phyloP scores from a whole-genome alignment of 768 basidiomycete species.

The Psilocybe azurescens region DNA sequence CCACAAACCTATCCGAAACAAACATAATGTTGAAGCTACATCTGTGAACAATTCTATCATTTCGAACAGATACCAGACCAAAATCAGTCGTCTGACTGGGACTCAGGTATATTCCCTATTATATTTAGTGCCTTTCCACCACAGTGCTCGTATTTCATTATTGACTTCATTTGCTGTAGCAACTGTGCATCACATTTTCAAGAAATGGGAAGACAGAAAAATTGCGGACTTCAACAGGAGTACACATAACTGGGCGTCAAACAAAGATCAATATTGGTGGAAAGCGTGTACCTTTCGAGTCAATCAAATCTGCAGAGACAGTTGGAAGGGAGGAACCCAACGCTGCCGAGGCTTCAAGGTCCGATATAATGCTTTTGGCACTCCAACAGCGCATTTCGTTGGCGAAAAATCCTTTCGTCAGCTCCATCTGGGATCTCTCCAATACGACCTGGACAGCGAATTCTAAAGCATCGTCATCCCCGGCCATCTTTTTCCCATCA shows the following conservation, averaged over 20 bases:
- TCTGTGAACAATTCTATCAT: conserved; percentile 32
- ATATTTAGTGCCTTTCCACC: no score
- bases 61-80: conserved; percentile 49
- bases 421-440: conserved; percentile 36
- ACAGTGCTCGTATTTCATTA: not conserved
- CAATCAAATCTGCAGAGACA: conserved; percentile 32
- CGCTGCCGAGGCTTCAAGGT: conserved; percentile 45
- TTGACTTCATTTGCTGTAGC: not conserved
- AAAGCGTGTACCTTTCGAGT: not conserved
- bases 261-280: conserved; percentile 34
- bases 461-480: conserved; percentile 12
- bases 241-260: conserved; percentile 37
- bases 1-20: conserved; percentile 47
- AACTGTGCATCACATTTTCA: not conserved
- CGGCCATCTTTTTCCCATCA: not conserved
- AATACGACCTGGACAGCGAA: conserved; percentile 1
- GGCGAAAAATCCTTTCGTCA: conserved; percentile 39
- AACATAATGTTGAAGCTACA: conserved; percentile 48
- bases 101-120: conserved; percentile 28
- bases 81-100: conserved; percentile 34
- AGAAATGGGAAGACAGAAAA: not conserved
- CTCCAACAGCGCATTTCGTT: conserved; percentile 31
- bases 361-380: conserved; percentile 30
- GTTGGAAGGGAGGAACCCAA: conserved; percentile 51
- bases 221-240: not conserved